Base-by-base conservation (phyloP, 257 asterid genomes). In the Apocynum venetum region DNA sequence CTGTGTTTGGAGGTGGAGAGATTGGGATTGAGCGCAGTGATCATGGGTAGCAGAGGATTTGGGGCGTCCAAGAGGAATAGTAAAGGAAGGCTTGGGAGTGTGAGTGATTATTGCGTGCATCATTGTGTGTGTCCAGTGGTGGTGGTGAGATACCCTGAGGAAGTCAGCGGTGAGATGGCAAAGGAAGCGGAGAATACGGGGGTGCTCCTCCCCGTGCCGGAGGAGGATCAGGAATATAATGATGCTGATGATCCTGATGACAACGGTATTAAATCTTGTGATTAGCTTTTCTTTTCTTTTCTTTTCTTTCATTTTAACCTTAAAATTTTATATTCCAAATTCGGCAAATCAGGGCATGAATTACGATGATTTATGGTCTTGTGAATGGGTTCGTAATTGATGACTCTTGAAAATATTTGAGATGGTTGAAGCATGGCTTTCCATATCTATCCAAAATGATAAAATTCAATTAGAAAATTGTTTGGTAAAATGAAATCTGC, bases 1-100 rank as follows among this genome's bases (percentile, higher is more conserved):
- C 81, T 89, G 0, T 89, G 91, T n/a, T 74, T 89, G 73, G 93
- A 89, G 82, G 87, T 87, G 64, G 93, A 89, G 83, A 80, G 91
- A 76, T 46, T 87, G 9, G 88, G 89, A 4, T 75, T 87, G 83
- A 87, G 88, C 46, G 83, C 84, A 10, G 82, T 89, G 82, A 87
- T 89, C 36, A 89, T 82, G 79, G 93, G 93, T 68, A 87, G 93
- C 66, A 80, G 90, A 57, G 91, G 93, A 25, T 72, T 72, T 61
- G 93, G 91, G 38, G 88, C 80, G 9, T 48, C 76, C 40, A 81
- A 66, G 77, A 76, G 43, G 20, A 83, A 80, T 1, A 46, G 56
- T 14, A 80, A 78, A 35, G 93, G 83, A 20, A 85, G 82, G 72
- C 89, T 89, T n/a, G 93, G 93, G 60, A 89, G 93, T 59, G 93